Conservation (phyloP, 805 yeast species). For the Wickerhamomyces queroliae region DNA sequence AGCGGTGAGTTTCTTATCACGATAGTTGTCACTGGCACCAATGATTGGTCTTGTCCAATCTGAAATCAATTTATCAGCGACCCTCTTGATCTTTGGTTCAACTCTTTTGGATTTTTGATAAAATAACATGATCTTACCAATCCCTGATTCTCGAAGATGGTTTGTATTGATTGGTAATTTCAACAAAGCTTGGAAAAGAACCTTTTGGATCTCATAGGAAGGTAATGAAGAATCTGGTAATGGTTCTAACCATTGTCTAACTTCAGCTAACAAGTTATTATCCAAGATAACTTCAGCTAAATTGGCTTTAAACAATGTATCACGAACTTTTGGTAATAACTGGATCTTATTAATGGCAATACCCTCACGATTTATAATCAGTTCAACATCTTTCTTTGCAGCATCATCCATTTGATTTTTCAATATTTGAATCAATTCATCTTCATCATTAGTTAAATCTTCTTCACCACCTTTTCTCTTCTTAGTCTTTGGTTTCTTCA, state of each 20-base stretch:
- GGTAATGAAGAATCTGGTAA: slow-evolving; percentile 97
- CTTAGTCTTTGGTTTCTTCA: slow-evolving; percentile 59
- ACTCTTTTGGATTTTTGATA: slow-evolving; percentile 89
- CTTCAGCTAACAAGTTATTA: slow-evolving; percentile 87
- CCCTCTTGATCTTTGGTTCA: slow-evolving; percentile 77
- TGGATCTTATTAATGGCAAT: slow-evolving; percentile 62
- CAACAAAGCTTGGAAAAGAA: slow-evolving; percentile 66
- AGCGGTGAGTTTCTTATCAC: slow-evolving; percentile 72
- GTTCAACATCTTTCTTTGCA: slow-evolving; percentile 67
- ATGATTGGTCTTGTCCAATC: slow-evolving; percentile 99
- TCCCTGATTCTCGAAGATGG: slow-evolving; percentile 89
- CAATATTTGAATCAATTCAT: slow-evolving; percentile 75
- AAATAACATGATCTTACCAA: slow-evolving; percentile 90
- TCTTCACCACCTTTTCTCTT: slow-evolving; percentile 80
- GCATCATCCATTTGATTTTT: slow-evolving; percentile 89
- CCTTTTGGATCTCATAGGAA: slow-evolving; percentile 93
- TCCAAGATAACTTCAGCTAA: slow-evolving; percentile 90
- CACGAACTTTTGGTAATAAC: slow-evolving; percentile 73
- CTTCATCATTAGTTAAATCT: slow-evolving; percentile 92
- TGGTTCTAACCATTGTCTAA: slow-evolving; percentile 96
- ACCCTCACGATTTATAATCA: slow-evolving; percentile 37
- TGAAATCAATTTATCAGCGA: slow-evolving; percentile 86
- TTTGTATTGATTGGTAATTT: slow-evolving; percentile 91
- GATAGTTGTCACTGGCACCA: slow-evolving; percentile 91
- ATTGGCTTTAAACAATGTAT: slow-evolving; percentile 71